Conservation (phyloP, 2,329 filamentous ascomycete genomes). For the Fusarium mexicanum region DNA sequence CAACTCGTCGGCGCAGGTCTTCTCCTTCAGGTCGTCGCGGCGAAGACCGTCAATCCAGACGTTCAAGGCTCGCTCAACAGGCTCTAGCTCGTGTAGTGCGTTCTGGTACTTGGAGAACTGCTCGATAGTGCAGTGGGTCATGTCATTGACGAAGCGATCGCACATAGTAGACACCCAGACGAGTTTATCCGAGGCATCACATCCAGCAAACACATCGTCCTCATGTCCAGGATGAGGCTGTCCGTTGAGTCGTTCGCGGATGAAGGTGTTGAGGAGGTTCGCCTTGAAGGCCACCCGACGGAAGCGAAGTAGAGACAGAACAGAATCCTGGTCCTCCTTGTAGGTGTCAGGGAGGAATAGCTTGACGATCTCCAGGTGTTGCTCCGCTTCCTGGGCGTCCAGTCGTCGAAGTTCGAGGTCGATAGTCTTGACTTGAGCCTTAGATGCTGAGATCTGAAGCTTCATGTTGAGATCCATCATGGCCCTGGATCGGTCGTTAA, state of each 20-base stretch:
- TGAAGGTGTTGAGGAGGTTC: conserved; percentile 77
- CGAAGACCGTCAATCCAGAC: conserved; percentile 86
- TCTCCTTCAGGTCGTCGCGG: conserved; percentile 85
- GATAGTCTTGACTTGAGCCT: conserved; percentile 93
- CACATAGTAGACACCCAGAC: conserved; percentile 86
- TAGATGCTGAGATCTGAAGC: conserved; percentile 87
- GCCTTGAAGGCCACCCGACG: conserved; percentile 91
- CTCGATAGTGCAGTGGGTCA: conserved; percentile 79
- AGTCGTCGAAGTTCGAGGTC: conserved; percentile 88
- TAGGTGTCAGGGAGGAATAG: conserved; percentile 89
- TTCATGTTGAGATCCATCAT: conserved; percentile 98
- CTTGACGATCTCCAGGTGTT: conserved; percentile 89
- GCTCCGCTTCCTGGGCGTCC: conserved; percentile 86
- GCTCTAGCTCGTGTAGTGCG: conserved; percentile 86
- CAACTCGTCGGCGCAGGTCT: conserved; percentile 82
- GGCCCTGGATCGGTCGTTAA: conserved; percentile 86
- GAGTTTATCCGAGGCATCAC: conserved; percentile 85
- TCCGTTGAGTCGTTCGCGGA: conserved; percentile 80
- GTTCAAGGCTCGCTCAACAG: conserved; percentile 89
- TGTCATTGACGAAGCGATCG: conserved; percentile 82
- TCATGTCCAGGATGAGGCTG: conserved; percentile 74
- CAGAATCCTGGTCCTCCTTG: conserved; percentile 81
- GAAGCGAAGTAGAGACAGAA: conserved; percentile 89
- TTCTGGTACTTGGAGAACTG: conserved; percentile 83
- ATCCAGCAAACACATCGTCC: conserved; percentile 82